phyloP scores from a whole-genome alignment of 352 stramenopile genomes.

The Pythium brachiatum region DNA sequence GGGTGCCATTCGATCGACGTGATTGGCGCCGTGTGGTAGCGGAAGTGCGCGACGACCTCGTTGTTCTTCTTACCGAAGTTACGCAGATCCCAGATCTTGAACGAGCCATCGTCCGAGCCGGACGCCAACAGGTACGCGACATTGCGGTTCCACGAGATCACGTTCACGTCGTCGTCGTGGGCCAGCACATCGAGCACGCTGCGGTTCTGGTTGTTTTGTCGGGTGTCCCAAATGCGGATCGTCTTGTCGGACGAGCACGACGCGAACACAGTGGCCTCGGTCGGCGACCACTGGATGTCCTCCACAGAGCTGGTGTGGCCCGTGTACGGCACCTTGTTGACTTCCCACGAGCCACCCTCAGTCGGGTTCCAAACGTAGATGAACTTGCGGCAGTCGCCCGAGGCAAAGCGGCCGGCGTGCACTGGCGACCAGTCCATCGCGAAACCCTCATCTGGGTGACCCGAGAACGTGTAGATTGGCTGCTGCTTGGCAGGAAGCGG shows the following conservation, averaged over 20 bases:
- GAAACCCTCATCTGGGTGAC: conserved; percentile 96
- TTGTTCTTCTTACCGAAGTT: conserved; percentile 83
- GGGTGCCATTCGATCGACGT: conserved; percentile 99
- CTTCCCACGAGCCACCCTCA: conserved; percentile 72
- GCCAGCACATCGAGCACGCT: conserved; percentile 93
- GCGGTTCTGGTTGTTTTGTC: conserved; percentile 81
- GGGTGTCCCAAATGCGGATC: conserved; percentile 97
- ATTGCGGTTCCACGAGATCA: conserved; percentile 98
- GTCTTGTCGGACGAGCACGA: conserved; percentile 93
- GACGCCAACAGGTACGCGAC: conserved; percentile 97
- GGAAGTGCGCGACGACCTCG: conserved; percentile 92
- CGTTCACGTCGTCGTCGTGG: conserved; percentile 98
- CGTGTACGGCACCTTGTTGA: conserved; percentile 90
- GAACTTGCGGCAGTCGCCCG: conserved; percentile 95
- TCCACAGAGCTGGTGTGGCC: conserved; percentile 94
- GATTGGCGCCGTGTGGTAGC: conserved; percentile 95
- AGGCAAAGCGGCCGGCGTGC: conserved; percentile 88
- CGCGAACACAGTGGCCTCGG: conserved; percentile 95
- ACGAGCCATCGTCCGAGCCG: conserved; percentile 96
- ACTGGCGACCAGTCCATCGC: conserved; percentile 97
- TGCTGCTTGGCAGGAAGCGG: conserved; percentile 55
- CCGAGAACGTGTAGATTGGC: conserved; percentile 92
- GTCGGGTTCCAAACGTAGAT: conserved; percentile 94
- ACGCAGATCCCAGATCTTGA: conserved; percentile 97
- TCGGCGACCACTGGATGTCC: conserved; percentile 98